Evolutionary conservation across 257 asterid genomes (phyloP), one percentile per base, ranked within the genome.

Genomic region (Fraxinus excelsior): DNA sequence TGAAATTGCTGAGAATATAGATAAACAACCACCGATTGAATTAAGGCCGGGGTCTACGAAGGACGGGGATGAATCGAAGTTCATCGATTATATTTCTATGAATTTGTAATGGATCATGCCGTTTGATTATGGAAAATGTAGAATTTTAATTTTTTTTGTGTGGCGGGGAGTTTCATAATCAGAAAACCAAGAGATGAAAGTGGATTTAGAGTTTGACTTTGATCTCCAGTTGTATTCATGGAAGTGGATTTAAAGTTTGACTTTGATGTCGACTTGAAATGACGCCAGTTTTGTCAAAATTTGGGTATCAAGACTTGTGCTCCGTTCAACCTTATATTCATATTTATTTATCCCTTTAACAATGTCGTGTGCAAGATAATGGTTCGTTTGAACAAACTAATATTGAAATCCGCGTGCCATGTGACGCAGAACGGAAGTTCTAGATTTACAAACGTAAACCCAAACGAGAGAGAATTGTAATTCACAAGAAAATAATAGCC

Each of bases 51-150:
- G 97, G 60, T 73, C 80, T 67, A 72, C 82, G 21, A 79, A 81
- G 60, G 84, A 76, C 64, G 81, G 81, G 85, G 86, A 80, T 74
- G 90, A 79, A 82, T 77, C 85, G 35, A 83, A 85, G 98, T 97
- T 91, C 73, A 79, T 37, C 7, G 37, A 34, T 65, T 42, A 5
- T 68, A 21, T 53, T 79, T 66, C 70, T 68, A 2, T 69, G 49
- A 29, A 23, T 46, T 65, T 9, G 72, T 70, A 78, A 78, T 74
- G 37, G 64, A 49, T 67, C 31, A n/a, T 9, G 34, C 38, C 51
- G 38, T 65, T 32, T 32, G 38, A 74, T 74, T 73, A 67, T 67
- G 42, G 84, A 77, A 71, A 78, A 40, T 79, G 78, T 81, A 75
- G 74, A 85, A 81, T 73, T 34, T 34, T 4, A 1, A 1, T 1